Evolutionary conservation across 768 basidiomycete genomes (phyloP).

Genomic region (Leccinum longicurvipes): DNA sequence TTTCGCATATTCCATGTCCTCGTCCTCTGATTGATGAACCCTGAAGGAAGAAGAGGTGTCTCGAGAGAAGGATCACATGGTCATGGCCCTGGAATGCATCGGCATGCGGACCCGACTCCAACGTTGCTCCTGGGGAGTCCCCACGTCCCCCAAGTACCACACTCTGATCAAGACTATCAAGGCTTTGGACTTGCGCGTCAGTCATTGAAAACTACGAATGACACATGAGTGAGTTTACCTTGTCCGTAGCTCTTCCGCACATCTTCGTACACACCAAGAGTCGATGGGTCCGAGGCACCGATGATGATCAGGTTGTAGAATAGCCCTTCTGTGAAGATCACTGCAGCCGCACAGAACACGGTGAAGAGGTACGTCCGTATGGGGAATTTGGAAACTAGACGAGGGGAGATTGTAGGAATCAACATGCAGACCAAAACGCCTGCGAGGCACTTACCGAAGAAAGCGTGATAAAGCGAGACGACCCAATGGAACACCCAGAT

Average conservation of each 20-base stretch:
- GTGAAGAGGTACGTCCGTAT: constrained; percentile 16
- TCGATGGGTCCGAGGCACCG: constrained; percentile 1
- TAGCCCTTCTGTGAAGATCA: constrained; percentile 16
- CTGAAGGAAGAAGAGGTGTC: not conserved
- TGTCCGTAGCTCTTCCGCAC: constrained; percentile 13
- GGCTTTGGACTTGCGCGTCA: constrained; percentile 5
- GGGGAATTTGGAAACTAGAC: constrained; percentile 14
- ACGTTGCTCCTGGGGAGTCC: not conserved
- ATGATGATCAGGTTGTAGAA: constrained; percentile 19
- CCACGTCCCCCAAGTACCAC: constrained; percentile 18
- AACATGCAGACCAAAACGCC: not conserved
- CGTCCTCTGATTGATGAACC: not conserved
- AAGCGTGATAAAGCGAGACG: constrained; percentile 15
- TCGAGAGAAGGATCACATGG: constrained; percentile 6
- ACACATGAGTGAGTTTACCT: not conserved
- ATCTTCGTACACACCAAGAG: constrained; percentile 19
- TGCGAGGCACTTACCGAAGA: constrained; percentile 13
- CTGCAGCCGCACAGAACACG: constrained; percentile 14
- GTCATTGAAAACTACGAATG: not conserved
- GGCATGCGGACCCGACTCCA: not conserved
- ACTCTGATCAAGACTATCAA: constrained; percentile 11
- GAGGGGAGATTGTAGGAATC: not conserved
- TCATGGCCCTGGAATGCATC: constrained; percentile 13
- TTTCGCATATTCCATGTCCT: not conserved
- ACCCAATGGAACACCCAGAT: constrained; percentile 26